A percentile compares a stretch with the other conserved stretches of the same genome.
Evolutionary conservation across 1,284 basidiomycete species (phyloP).

Genomic region (Marasmius oreades): DNA sequence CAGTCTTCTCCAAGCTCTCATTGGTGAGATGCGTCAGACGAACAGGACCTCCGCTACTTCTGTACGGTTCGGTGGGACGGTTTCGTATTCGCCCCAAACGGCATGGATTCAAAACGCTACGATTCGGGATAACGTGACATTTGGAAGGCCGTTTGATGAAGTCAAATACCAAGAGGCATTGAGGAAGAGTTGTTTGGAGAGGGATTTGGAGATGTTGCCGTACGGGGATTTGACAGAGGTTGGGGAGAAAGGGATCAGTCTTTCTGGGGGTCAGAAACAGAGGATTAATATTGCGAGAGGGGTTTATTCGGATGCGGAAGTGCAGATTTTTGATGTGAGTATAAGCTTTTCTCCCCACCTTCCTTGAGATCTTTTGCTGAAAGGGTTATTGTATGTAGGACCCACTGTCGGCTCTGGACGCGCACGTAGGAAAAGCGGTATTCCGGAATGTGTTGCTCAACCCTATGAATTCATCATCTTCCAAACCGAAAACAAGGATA

Average conservation of each 20-base stretch:
- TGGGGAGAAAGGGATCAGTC: conserved; percentile 86
- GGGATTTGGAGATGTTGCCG: conserved; percentile 79
- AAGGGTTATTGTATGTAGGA: conserved; percentile 39
- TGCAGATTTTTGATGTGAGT: conserved; percentile 76
- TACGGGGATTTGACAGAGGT: conserved; percentile 87
- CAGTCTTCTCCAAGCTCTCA: conserved; percentile 71
- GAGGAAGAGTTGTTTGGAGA: conserved; percentile 69
- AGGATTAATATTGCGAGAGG: conserved; percentile 78
- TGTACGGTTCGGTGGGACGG: conserved; percentile 66
- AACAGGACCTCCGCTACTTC: conserved; percentile 35
- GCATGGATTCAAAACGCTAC: conserved; percentile 88
- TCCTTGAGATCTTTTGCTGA: not conserved
- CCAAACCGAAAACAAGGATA: conserved; percentile 71
- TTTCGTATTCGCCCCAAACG: conserved; percentile 79
- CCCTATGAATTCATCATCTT: conserved; percentile 20
- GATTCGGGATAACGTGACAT: conserved; percentile 81
- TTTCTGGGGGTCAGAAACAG: conserved; percentile 82
- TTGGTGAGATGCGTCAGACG: conserved; percentile 77
- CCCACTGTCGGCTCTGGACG: conserved; percentile 76
- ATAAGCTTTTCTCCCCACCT: not conserved
- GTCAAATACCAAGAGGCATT: conserved; percentile 77
- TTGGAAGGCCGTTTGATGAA: conserved; percentile 79
- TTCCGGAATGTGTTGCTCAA: conserved; percentile 82
- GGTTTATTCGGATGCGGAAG: conserved; percentile 82
- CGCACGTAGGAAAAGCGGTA: conserved; percentile 84